Percentiles rank a stretch among this genome's conserved stretches.
Conservation (phyloP, 2,329 filamentous ascomycete species). For the Paecilomyces fulvus region DNA sequence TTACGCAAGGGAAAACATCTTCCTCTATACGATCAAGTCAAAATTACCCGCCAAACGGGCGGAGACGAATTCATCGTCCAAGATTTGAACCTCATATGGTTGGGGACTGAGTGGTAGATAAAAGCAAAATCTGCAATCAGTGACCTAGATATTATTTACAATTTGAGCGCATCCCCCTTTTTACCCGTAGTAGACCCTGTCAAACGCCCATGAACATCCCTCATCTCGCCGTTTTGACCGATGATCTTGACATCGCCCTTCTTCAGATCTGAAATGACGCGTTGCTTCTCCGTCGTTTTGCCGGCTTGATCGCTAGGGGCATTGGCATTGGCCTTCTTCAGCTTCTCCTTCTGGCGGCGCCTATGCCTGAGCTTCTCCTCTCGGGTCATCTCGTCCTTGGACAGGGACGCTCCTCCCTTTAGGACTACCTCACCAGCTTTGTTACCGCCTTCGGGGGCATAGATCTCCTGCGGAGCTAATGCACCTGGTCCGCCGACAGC, state of each 20-base stretch:
- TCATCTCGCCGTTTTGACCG: conserved; percentile 78
- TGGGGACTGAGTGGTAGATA: not conserved
- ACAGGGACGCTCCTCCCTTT: conserved; percentile 68
- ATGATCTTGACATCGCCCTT: conserved; percentile 88
- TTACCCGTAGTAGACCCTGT: conserved; percentile 22
- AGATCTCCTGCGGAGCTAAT: conserved; percentile 91
- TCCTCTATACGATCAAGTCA: conserved; percentile 27
- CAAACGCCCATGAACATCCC: conserved; percentile 72
- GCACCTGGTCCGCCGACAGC: conserved; percentile 52
- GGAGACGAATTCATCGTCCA: not conserved
- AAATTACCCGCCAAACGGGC: conserved; percentile 8
- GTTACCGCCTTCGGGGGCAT: conserved; percentile 64
- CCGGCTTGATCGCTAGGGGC: conserved; percentile 37
- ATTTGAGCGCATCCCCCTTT: conserved; percentile 25
- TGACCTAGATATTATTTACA: conserved; percentile 17
- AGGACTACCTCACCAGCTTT: conserved; percentile 61
- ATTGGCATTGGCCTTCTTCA: conserved; percentile 54
- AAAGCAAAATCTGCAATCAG: not conserved
- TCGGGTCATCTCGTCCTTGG: conserved; percentile 75
- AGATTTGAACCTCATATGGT: not conserved
- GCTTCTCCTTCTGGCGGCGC: conserved; percentile 76
- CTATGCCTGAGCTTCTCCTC: conserved; percentile 74
- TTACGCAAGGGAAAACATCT: conserved; percentile 32
- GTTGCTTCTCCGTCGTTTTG: conserved; percentile 38
- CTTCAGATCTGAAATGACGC: conserved; percentile 60